These are phyloP conservation scores for Cucurbita ficifolia DNA, from an alignment of 306 rosid genomes.

Conservation along the genomic window DNA sequence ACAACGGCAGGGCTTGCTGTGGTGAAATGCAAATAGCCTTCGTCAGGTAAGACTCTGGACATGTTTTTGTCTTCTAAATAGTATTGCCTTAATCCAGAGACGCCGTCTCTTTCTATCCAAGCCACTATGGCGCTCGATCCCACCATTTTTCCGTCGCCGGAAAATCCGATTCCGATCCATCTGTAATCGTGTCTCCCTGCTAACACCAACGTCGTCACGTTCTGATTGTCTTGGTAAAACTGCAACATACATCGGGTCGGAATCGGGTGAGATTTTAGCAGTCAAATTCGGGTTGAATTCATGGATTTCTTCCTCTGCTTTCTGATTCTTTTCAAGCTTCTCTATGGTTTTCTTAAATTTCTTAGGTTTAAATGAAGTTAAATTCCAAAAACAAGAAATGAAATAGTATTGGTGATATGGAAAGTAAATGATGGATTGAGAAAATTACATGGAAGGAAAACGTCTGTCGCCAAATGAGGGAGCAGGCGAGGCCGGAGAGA, in stretches of 20 bases:
- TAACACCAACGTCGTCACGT: neutral
- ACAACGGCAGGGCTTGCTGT: neutral
- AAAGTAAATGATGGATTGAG: neutral
- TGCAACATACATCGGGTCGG: neutral
- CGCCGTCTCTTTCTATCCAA: neutral
- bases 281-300: neutral
- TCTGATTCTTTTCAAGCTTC: neutral
- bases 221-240: neutral
- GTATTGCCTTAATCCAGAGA: neutral
- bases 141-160: neutral
- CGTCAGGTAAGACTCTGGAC: neutral
- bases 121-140: slow-evolving; percentile 15
- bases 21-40: slow-evolving; percentile 3
- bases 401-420: too few relatives aligned
- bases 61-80: neutral
- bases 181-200: neutral
- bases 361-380: too few relatives aligned
- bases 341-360: neutral
- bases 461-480: neutral
- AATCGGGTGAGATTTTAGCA: neutral
- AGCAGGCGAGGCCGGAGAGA: neutral
- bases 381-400: too few relatives aligned
- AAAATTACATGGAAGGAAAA: neutral
- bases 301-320: neutral
- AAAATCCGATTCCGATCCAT: slow-evolving; percentile 9